Evolutionary conservation across 345 rosid species (phyloP).

Genomic region (Linum usitatissimum): DNA sequence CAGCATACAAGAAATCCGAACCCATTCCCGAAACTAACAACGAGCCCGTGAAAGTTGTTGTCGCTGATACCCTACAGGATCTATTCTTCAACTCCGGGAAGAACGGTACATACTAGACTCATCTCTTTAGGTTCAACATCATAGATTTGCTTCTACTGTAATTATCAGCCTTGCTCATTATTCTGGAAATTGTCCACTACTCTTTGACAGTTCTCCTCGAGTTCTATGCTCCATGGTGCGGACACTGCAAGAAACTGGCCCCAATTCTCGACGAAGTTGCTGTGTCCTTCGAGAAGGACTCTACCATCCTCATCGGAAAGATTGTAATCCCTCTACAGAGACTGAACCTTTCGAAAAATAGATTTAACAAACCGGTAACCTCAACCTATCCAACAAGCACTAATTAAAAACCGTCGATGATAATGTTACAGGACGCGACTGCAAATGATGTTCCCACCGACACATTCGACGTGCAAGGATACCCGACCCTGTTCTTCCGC

Average conservation of each 20-base stretch:
- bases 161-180: not conserved
- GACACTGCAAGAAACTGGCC: slow-evolving; percentile 86
- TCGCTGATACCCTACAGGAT: slow-evolving; percentile 76
- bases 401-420: not conserved
- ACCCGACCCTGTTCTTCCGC: slow-evolving; percentile 72
- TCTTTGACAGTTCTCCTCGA: slow-evolving; percentile 61
- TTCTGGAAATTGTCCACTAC: not conserved
- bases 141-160: not conserved
- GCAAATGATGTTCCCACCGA: slow-evolving; percentile 66
- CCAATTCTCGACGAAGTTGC: slow-evolving; percentile 97
- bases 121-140: not conserved
- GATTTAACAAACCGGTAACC: too few relatives aligned
- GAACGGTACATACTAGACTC: slow-evolving; percentile 43
- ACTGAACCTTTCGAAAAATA: too few relatives aligned
- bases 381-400: too few relatives aligned
- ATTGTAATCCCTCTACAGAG: slow-evolving; percentile 37
- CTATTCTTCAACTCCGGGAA: slow-evolving; percentile 69
- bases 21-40: slow-evolving; percentile 77
- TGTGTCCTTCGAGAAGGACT: slow-evolving; percentile 44
- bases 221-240: slow-evolving; percentile 99
- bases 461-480: slow-evolving; percentile 67
- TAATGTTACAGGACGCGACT: slow-evolving; percentile 57
- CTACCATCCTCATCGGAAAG: slow-evolving; percentile 63
- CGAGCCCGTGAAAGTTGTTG: slow-evolving; percentile 87
- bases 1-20: slow-evolving; percentile 57